Percentiles rank a stretch among this genome's conserved stretches.
Conservation (phyloP, 108 stramenopile species). For the Fragilariopsis cylindrus region DNA sequence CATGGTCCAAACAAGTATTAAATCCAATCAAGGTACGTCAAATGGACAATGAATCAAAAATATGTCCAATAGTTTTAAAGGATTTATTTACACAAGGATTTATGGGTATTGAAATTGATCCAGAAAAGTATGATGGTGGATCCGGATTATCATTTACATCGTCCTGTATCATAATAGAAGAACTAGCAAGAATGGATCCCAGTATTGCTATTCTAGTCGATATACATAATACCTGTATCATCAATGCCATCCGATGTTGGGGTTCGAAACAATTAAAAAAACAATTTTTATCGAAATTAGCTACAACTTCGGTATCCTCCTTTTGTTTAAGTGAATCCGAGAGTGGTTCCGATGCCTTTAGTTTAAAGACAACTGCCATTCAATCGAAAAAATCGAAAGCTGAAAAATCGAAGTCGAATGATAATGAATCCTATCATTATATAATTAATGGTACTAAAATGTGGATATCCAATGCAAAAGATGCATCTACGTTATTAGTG, state of each 20-base stretch:
- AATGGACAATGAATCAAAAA: conserved; percentile 82
- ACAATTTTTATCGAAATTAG: conserved; percentile 85
- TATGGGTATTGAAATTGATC: conserved; percentile 88
- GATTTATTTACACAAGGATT: conserved; percentile 87
- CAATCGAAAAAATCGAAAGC: not conserved
- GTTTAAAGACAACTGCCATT: conserved; percentile 83
- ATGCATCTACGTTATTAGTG: conserved; percentile 90
- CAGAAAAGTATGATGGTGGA: conserved; percentile 73
- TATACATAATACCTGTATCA: conserved; percentile 95
- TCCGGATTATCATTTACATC: conserved; percentile 85
- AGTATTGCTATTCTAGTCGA: conserved; percentile 90
- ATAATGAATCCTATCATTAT: conserved; percentile 62
- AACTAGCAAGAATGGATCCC: conserved; percentile 91
- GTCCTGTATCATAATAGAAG: conserved; percentile 91
- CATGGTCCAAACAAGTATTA: conserved; percentile 67
- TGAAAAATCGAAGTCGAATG: conserved; percentile 25
- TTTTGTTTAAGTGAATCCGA: conserved; percentile 92
- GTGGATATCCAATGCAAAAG: conserved; percentile 93
- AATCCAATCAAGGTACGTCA: conserved; percentile 73
- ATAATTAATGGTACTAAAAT: conserved; percentile 89
- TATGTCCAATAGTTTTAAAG: conserved; percentile 68
- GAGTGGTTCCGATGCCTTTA: conserved; percentile 93
- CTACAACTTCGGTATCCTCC: conserved; percentile 76
- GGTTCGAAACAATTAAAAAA: conserved; percentile 72
- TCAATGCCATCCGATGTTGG: conserved; percentile 94